Evolutionary conservation across 495 filamentous ascomycete genomes (phyloP).

Genomic region (Podospora australis): DNA sequence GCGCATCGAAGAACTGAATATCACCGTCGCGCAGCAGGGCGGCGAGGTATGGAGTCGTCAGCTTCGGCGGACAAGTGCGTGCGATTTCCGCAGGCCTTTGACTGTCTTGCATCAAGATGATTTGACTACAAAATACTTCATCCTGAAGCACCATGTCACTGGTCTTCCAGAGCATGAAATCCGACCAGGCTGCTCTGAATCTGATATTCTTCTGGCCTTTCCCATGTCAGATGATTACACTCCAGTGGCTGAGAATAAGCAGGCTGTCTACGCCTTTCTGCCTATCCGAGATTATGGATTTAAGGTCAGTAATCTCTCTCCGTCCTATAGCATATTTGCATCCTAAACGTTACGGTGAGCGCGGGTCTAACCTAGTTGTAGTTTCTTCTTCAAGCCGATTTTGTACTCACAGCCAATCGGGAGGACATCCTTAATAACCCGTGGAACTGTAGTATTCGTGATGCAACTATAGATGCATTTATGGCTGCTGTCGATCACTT

Average conservation of each 20-base stretch:
- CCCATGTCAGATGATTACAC: conserved; percentile 21
- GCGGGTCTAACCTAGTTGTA: neutral
- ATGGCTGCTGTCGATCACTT: too few relatives aligned
- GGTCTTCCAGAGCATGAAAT: conserved; percentile 27
- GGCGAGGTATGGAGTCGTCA: too few relatives aligned
- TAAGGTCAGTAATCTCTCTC: conserved; percentile 13
- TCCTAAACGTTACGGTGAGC: neutral
- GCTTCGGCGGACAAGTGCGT: conserved; percentile 4
- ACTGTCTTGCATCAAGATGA: neutral
- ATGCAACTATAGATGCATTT: too few relatives aligned
- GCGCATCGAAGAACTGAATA: conserved; percentile 25
- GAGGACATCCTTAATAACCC: conserved; percentile 34
- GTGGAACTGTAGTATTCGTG: too few relatives aligned
- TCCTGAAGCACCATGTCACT: conserved; percentile 15
- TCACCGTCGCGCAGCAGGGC: too few relatives aligned
- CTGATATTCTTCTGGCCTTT: conserved; percentile 36
- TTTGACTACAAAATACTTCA: neutral
- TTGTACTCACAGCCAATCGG: conserved; percentile 31
- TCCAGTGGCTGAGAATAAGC: conserved; percentile 23
- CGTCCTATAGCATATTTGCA: too few relatives aligned
- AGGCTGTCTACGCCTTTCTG: conserved; percentile 32
- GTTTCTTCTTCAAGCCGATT: neutral
- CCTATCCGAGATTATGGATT: conserved; percentile 32
- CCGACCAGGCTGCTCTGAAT: conserved; percentile 18
- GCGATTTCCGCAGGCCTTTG: neutral